phyloP scores from a whole-genome alignment of 805 yeast genomes.

The Cyberlindnera lachancei region DNA sequence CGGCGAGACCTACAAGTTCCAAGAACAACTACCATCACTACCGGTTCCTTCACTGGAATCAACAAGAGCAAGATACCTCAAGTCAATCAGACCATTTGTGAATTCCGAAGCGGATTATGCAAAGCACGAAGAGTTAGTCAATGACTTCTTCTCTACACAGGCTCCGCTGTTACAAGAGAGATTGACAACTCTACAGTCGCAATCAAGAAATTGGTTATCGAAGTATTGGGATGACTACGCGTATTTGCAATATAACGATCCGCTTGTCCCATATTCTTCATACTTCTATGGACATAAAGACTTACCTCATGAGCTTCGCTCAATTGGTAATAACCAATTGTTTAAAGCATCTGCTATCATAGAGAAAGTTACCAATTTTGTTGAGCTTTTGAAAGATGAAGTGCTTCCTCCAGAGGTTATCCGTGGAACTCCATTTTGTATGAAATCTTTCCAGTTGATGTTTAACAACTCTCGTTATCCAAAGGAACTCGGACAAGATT shows the following conservation, averaged over 20 bases:
- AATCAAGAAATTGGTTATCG: constrained; percentile 75
- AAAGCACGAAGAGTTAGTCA: constrained; percentile 48
- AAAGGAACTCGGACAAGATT: constrained; percentile 48
- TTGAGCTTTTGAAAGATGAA: constrained; percentile 58
- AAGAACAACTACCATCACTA: constrained; percentile 66
- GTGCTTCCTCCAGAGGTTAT: constrained; percentile 72
- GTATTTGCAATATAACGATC: constrained; percentile 84
- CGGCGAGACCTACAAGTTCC: constrained; percentile 69
- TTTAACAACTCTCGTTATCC: constrained; percentile 87
- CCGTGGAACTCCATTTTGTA: constrained; percentile 80
- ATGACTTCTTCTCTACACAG: constrained; percentile 61
- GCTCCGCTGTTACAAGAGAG: constrained; percentile 66
- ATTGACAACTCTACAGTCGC: constrained; percentile 38
- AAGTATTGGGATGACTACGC: constrained; percentile 94
- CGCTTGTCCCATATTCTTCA: constrained; percentile 90
- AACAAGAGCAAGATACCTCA: constrained; percentile 63
- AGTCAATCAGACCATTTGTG: constrained; percentile 62
- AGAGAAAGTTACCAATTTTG: constrained; percentile 59
- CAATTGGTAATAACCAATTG: constrained; percentile 54
- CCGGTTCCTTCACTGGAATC: constrained; percentile 81
- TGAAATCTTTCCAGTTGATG: constrained; percentile 89
- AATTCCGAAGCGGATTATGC: constrained; percentile 43
- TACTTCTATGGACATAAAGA: constrained; percentile 85
- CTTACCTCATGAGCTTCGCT: constrained; percentile 29
- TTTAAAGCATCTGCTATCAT: constrained; percentile 72